Conservation (phyloP, 768 basidiomycete genomes). For the Kwoniella europaea region DNA sequence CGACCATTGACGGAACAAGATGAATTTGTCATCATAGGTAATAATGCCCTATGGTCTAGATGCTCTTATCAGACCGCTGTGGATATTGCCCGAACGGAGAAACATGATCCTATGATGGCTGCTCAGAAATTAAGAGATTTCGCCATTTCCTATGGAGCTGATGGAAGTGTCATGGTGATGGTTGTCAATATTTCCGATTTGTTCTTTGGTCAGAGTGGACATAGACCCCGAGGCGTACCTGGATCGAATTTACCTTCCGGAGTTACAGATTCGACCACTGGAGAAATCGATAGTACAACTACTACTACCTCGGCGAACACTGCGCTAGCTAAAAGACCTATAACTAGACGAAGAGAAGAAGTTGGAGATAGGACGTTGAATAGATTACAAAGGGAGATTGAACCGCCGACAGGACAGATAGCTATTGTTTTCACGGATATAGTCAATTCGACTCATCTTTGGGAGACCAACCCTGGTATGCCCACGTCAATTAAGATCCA, state of each 20-base stretch:
- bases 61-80: slow-evolving; percentile 95
- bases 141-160: slow-evolving; percentile 93
- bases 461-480: slow-evolving; percentile 97
- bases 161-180: slow-evolving; percentile 97
- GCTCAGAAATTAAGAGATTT: slow-evolving; percentile 96
- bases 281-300: slow-evolving; percentile 36
- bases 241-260: slow-evolving; percentile 28
- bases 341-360: slow-evolving; percentile 49
- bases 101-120: slow-evolving; percentile 79
- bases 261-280: slow-evolving; percentile 60
- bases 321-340: slow-evolving; percentile 33
- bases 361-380: slow-evolving; percentile 59
- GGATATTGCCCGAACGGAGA: slow-evolving; percentile 83
- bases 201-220: slow-evolving; percentile 60
- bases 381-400: slow-evolving; percentile 73
- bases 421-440: slow-evolving; percentile 98
- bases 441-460: slow-evolving; percentile 91
- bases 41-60: slow-evolving; percentile 89
- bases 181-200: slow-evolving; percentile 82
- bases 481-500: slow-evolving; percentile 88
- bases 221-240: slow-evolving; percentile 58
- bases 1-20: slow-evolving; percentile 79
- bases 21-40: slow-evolving; percentile 95
- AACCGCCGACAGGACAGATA: slow-evolving; percentile 81
- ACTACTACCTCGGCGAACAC: slow-evolving; percentile 25